Conservation (phyloP, 2,329 filamentous ascomycete species). For the Trichoderma polysporum region DNA sequence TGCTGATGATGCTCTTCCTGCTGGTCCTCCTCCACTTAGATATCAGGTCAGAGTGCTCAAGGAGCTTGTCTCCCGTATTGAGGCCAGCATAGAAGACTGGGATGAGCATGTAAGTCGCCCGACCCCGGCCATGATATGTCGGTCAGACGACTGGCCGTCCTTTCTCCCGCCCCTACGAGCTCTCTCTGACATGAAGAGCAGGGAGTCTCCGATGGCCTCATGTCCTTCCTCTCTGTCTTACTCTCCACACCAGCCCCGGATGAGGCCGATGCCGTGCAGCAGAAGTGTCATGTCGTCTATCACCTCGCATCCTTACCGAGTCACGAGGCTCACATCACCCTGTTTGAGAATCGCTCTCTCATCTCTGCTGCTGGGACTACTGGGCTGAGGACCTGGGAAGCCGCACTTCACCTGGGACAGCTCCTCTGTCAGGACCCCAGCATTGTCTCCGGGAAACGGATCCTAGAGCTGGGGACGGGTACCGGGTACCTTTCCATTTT, state of each 20-base stretch:
- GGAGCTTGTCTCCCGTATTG: slow-evolving; percentile 66
- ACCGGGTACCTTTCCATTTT: slow-evolving; percentile 75
- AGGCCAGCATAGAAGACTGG: slow-evolving; percentile 74
- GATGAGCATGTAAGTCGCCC: slow-evolving; percentile 75
- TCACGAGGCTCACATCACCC: slow-evolving; percentile 47
- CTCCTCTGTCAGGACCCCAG: slow-evolving; percentile 56
- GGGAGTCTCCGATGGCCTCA: slow-evolving; percentile 82
- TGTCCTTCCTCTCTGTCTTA: slow-evolving; percentile 64
- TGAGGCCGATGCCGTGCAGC: slow-evolving; percentile 65
- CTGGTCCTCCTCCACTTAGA: slow-evolving; percentile 60
- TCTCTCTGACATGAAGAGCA: slow-evolving; percentile 42
- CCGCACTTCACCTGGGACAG: slow-evolving; percentile 69
- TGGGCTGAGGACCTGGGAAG: slow-evolving; percentile 79
- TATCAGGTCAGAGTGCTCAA: slow-evolving; percentile 76
- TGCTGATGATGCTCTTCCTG: slow-evolving; percentile 49
- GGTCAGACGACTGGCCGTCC: neutral
- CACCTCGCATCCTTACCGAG: slow-evolving; percentile 39
- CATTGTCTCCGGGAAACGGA: slow-evolving; percentile 52
- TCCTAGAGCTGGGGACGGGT: slow-evolving; percentile 74
- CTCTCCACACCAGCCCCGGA: slow-evolving; percentile 63
- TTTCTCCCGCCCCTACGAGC: neutral
- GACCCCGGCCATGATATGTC: neutral
- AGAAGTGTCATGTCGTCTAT: slow-evolving; percentile 75
- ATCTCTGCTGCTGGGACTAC: slow-evolving; percentile 72
- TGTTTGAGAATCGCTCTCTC: slow-evolving; percentile 68